phyloP scores from a whole-genome alignment of 495 filamentous ascomycete genomes.

The Aspergillus ostianus region DNA sequence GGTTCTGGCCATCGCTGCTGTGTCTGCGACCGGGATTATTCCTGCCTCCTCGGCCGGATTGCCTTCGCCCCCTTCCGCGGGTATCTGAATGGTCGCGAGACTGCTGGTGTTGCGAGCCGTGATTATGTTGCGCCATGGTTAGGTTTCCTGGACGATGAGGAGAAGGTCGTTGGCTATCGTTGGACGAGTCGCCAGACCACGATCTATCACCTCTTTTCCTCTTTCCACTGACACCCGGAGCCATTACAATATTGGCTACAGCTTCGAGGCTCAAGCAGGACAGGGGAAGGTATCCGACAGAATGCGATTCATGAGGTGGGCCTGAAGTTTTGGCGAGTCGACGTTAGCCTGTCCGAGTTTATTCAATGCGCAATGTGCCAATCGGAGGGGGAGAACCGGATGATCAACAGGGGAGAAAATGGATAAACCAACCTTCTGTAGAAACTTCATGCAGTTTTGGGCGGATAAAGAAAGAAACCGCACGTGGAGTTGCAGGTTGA shows the following conservation, averaged over 20 bases:
- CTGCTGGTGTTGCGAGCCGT: constrained; percentile 14
- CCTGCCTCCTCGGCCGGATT: constrained; percentile 42
- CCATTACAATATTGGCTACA: constrained; percentile 38
- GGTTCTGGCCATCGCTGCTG: constrained; percentile 33
- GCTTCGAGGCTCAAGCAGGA: constrained; percentile 30
- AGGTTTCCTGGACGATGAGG: constrained; percentile 63
- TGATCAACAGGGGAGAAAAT: background rate
- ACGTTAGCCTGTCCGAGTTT: constrained; percentile 16
- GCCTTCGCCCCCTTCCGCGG: constrained; percentile 45
- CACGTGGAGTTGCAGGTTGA: background rate
- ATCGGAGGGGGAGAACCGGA: background rate
- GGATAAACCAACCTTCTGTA: constrained; percentile 16
- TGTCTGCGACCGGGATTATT: constrained; percentile 34
- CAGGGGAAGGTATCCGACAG: constrained; percentile 28
- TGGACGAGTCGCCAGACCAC: constrained; percentile 49
- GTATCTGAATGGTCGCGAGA: constrained; percentile 43
- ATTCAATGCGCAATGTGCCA: background rate
- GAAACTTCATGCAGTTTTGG: constrained; percentile 14
- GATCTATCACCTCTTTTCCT: constrained; percentile 57
- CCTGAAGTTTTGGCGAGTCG: constrained; percentile 17
- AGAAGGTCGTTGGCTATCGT: constrained; percentile 57
- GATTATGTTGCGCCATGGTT: constrained; percentile 53
- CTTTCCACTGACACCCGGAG: constrained; percentile 54
- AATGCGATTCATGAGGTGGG: constrained; percentile 42
- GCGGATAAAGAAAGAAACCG: background rate